These are phyloP conservation scores for Mangifera indica DNA, from an alignment of 345 rosid genomes.

Conservation along the genomic window DNA sequence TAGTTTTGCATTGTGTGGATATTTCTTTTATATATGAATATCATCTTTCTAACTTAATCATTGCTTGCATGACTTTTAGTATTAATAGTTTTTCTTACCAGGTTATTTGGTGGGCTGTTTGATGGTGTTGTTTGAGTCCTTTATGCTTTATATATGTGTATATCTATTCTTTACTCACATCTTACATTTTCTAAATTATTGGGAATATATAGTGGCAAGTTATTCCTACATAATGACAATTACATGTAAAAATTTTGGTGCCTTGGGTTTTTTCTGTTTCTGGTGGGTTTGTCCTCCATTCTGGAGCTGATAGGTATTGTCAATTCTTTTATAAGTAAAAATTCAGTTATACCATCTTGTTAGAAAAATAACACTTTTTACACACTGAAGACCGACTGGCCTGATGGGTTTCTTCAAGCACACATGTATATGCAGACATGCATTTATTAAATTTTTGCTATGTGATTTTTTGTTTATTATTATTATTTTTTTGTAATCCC, in stretches of 20 bases:
- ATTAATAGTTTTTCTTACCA: neutral
- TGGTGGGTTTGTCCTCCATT: neutral
- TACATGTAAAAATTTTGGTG: neutral
- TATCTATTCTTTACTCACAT: neutral
- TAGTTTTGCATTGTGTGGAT: neutral
- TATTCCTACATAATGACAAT: neutral
- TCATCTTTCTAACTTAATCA: neutral
- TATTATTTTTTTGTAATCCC: neutral
- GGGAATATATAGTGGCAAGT: neutral
- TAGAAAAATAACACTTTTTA: neutral
- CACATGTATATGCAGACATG: neutral
- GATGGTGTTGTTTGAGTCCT: constrained; percentile 4
- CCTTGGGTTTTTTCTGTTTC: neutral
- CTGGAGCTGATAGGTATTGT: neutral
- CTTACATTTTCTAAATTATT: neutral
- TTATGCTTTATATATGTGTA: neutral
- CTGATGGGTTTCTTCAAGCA: neutral
- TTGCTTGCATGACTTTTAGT: neutral
- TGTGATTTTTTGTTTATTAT: neutral
- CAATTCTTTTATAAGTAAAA: neutral
- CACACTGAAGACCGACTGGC: neutral
- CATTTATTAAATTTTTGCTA: neutral
- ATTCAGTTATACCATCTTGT: neutral
- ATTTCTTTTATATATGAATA: neutral
- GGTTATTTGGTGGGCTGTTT: neutral